A percentile compares a stretch with the other conserved stretches of the same genome.
Evolutionary conservation across 805 yeast genomes (phyloP).

Genomic region (Spathaspora hagerdaliae): DNA sequence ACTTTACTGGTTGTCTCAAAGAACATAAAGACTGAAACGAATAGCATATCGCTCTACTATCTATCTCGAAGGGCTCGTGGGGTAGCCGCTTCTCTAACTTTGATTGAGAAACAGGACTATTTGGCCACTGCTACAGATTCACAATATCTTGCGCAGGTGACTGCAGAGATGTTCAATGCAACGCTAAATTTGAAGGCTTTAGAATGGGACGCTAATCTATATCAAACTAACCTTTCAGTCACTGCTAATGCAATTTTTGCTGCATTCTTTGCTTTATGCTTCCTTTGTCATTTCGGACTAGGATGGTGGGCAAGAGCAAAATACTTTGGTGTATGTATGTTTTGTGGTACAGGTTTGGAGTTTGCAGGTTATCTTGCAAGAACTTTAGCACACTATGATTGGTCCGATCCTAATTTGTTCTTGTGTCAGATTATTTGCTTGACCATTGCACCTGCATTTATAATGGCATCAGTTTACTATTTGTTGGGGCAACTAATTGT

Average conservation of each 20-base stretch:
- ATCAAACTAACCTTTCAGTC: slow-evolving; percentile 40
- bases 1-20: slow-evolving; percentile 5
- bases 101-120: slow-evolving; percentile 20
- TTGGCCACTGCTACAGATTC: slow-evolving; percentile 33
- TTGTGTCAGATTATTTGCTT: slow-evolving; percentile 63
- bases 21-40: slow-evolving; percentile 19
- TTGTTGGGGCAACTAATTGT: slow-evolving; percentile 64
- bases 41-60: slow-evolving; percentile 9
- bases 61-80: slow-evolving; percentile 22
- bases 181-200: slow-evolving; percentile 15
- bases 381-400: slow-evolving; percentile 38
- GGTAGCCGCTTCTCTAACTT: slow-evolving; percentile 29
- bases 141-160: slow-evolving; percentile 13
- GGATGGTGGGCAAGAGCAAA: slow-evolving; percentile 49
- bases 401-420: slow-evolving; percentile 35
- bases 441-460: slow-evolving; percentile 77
- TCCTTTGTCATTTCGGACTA: slow-evolving; percentile 11
- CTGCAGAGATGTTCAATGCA: slow-evolving; percentile 16
- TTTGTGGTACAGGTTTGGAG: slow-evolving; percentile 56
- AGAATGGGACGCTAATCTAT: slow-evolving; percentile 17
- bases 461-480: slow-evolving; percentile 81
- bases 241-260: slow-evolving; percentile 59
- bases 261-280: slow-evolving; percentile 48
- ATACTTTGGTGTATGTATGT: slow-evolving; percentile 63
- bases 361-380: slow-evolving; percentile 67